These are phyloP conservation scores for Linnemannia zychae DNA, from an alignment of 192 early-diverging fungal species.

Conservation along the genomic window DNA sequence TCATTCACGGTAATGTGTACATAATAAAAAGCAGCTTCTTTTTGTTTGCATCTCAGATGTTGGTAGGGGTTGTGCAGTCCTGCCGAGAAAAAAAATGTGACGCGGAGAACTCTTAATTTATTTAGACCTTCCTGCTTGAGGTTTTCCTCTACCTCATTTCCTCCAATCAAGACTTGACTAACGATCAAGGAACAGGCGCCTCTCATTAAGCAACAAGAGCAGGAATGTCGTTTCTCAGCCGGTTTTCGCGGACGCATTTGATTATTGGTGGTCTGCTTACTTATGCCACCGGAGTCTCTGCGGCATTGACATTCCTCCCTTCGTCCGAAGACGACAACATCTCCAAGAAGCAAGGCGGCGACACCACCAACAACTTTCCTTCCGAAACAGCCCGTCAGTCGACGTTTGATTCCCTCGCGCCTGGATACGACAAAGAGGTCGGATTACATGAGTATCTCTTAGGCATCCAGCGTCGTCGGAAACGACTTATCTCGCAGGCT, in stretches of 20 bases:
- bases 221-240: constrained; percentile 49
- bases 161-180: not conserved
- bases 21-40: not conserved
- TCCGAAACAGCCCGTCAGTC: constrained; percentile 32
- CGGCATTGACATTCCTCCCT: constrained; percentile 46
- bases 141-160: not conserved
- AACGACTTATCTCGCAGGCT: constrained; percentile 39
- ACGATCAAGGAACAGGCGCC: not conserved
- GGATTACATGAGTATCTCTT: constrained; percentile 40
- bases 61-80: too few relatives aligned
- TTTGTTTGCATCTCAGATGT: too few relatives aligned
- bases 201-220: not conserved
- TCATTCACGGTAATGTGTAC: constrained; percentile 7
- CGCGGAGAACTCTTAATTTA: too few relatives aligned
- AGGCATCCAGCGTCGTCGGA: constrained; percentile 52
- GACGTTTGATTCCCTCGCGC: constrained; percentile 40
- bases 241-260: constrained; percentile 46
- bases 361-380: constrained; percentile 28
- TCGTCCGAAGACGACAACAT: not conserved
- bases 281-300: constrained; percentile 48
- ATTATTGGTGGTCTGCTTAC: constrained; percentile 42
- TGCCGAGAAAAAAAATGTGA: too few relatives aligned
- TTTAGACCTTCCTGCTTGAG: too few relatives aligned
- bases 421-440: constrained; percentile 46
- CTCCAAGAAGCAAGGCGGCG: not conserved